These are phyloP conservation scores for Neurospora sp. DNA, from an alignment of 495 filamentous ascomycete genomes.

Conservation along the genomic window DNA sequence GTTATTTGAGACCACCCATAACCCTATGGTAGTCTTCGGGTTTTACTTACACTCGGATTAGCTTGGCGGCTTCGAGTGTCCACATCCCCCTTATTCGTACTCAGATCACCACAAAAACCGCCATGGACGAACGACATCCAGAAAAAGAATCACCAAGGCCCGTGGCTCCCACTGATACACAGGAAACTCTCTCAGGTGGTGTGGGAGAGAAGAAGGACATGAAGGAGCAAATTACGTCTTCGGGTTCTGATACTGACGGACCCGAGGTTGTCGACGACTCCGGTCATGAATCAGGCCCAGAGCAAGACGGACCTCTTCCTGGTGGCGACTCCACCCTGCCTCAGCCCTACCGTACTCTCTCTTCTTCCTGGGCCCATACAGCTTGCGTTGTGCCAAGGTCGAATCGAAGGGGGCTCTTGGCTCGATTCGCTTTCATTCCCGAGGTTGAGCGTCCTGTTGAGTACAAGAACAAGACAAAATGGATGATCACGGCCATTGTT, in stretches of 20 bases:
- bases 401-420: slow-evolving; percentile 66
- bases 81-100: neutral
- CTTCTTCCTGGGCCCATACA: slow-evolving; percentile 27
- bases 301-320: neutral
- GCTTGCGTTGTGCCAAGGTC: slow-evolving; percentile 50
- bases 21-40: neutral
- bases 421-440: slow-evolving; percentile 62
- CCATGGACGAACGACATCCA: neutral
- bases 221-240: neutral
- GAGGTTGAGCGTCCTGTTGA: slow-evolving; percentile 69
- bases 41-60: neutral
- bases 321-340: slow-evolving; percentile 1
- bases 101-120: neutral
- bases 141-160: neutral
- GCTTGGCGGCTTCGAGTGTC: neutral
- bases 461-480: slow-evolving; percentile 65
- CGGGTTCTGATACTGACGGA: neutral
- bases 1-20: neutral
- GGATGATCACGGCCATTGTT: slow-evolving; percentile 74
- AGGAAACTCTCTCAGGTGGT: neutral
- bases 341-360: slow-evolving; percentile 18
- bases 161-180: neutral
- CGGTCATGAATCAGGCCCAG: neutral
- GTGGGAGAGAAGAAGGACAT: neutral
- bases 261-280: neutral